Evolutionary conservation across 202 grass and related monocot genomes (phyloP), one percentile per base, ranked within the genome.

Genomic region (Musa balbisiana): DNA sequence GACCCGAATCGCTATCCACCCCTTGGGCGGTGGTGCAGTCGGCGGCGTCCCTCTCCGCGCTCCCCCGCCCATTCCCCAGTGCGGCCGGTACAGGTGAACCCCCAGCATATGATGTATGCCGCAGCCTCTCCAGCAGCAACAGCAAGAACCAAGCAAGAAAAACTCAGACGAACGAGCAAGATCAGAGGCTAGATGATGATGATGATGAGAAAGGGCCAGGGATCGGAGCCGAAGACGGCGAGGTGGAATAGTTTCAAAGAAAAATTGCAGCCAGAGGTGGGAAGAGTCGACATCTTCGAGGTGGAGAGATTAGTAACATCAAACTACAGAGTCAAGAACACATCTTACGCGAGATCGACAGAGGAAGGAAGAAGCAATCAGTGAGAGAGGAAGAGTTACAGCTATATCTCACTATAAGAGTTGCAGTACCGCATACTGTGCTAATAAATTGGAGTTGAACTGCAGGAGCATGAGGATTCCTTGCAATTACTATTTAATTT

Each of bases 211-310:
- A 70, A 49, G 67, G 67, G 67, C 67, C 67, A 70, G 43, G 67
- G 67, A 19, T 70, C 67, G 67, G 67, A 70, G 43, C 67, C 22
- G 67, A 60, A 60, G 56, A 60, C 56, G 56, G 56, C 56, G 56
- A 60, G 56, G 19, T 60, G 56, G 56, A 60, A 60, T 1, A 60
- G 56, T 19, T 21, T 60, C 17, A 60, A 17, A 6, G 14, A 20
- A 17, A 1, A 16, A 17, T 21, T 5, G 16, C 56, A n/a, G 17
- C 21, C 17, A 60, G 56, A 60, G 56, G 17, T 60, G 19, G 56
- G 56, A 19, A 60, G 19, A 17, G 8, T 60, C 56, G 56, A 60
- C 56, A 60, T 60, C 14, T 16, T 17, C 56, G 56, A 60, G 56
- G 55, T 9, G 19, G n/a, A 60, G 33, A 43, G 33, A 43, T 17